Evolutionary conservation across 2,329 filamentous ascomycete species (phyloP).

Genomic region (Tothia fuscella): DNA sequence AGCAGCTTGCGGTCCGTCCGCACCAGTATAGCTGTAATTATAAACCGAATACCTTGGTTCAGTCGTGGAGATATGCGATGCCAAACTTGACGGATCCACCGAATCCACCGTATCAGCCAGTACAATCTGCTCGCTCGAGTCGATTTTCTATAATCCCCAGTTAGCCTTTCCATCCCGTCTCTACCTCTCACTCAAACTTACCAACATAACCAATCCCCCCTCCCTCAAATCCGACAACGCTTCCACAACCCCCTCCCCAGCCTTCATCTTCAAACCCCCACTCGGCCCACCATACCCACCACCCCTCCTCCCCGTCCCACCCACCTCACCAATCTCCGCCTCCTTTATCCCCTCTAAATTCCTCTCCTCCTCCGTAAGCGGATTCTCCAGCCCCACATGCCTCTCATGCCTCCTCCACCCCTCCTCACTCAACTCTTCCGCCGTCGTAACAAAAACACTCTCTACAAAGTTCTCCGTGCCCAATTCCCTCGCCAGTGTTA

Average conservation of each 20-base stretch:
- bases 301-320: constrained; percentile 48
- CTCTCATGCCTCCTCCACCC: constrained; percentile 65
- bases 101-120: constrained; percentile 5
- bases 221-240: constrained; percentile 49
- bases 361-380: constrained; percentile 68
- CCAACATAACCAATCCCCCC: constrained; percentile 29
- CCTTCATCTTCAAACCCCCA: constrained; percentile 36
- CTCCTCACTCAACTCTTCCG: constrained; percentile 53
- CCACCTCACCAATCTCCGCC: constrained; percentile 61
- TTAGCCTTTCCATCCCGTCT: too few species aligned
- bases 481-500: constrained; percentile 64
- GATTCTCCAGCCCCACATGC: constrained; percentile 49
- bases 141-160: too few species aligned
- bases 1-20: constrained; percentile 19
- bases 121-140: constrained; percentile 37
- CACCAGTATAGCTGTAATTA: constrained; percentile 42
- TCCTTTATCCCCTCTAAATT: constrained; percentile 60
- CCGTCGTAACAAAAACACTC: constrained; percentile 58
- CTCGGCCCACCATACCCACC: constrained; percentile 23
- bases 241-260: constrained; percentile 50
- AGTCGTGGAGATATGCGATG: constrained; percentile 46
- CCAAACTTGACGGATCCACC: constrained; percentile 43
- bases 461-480: constrained; percentile 70
- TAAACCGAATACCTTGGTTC: constrained; percentile 74
- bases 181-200: too few species aligned